Evolutionary conservation across 495 filamentous ascomycete genomes (phyloP), one percentile per base, ranked within the genome.

Genomic region (Patellaria atrata): DNA sequence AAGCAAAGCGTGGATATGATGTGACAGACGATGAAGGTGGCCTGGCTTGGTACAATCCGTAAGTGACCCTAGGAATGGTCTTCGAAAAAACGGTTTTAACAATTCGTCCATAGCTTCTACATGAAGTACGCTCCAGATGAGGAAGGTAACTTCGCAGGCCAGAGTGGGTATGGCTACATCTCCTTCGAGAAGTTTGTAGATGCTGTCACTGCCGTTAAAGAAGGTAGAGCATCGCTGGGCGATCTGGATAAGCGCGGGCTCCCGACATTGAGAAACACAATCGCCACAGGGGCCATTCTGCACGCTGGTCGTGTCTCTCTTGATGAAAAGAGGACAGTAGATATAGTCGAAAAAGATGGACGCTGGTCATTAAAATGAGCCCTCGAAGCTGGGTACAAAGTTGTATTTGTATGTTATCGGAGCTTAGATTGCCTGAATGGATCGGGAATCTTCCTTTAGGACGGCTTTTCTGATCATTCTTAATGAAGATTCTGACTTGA

Each of bases 101-200:
- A 21, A 12, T 13, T 3, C 8, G 6, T 6, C 18, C 14, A 22
- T 21, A 18, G 35, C 13, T 94, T 94, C 62, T 94, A 94, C 51
- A 94, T 94, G 86, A 72, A 76, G 46, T 94, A 94, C 50, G 85
- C 86, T 9, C 85, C 86, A 10, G 85, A 93, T 44, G 86, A 94
- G 54, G 82, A 92, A 54, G 86, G 86, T 12, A 92, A 93, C 58
- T 94, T 94, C 52, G 71, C 68, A 22, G 86, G 86, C 14, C 86
- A 94, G 55, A 79, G 73, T 5, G 86, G 86, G 1, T 94, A 94
- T 50, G 83, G 86, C 10, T 94, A 94, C 53, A 71, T 94, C 41
- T 82, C 75, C 35, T 87, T 94, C 52, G 86, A 94, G 64, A 94
- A 94, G 56, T 94, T 94, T 54, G 76, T 94, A 10, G 82, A 93